Evolutionary conservation across 345 rosid species (phyloP).

Genomic region (Euphorbia lathyris): DNA sequence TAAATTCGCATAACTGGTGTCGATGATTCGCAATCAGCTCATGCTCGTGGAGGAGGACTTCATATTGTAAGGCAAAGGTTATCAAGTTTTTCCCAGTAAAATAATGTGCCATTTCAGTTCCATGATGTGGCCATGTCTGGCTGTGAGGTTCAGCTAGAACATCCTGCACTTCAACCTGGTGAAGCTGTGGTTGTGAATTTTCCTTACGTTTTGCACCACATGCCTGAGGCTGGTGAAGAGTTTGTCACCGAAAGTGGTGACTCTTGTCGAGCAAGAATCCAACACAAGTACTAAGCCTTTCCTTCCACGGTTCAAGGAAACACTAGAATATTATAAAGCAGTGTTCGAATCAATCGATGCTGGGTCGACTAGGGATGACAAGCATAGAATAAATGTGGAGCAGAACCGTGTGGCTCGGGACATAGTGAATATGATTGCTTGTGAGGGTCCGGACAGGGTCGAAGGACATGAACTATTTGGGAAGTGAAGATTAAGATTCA

Average conservation of each 20-base stretch:
- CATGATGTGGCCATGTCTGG: constrained; percentile 72
- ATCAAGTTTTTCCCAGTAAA: constrained; percentile 39
- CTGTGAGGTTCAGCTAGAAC: constrained; percentile 54
- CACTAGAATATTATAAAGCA: constrained; percentile 66
- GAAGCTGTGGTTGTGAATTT: constrained; percentile 85
- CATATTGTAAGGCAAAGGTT: constrained; percentile 62
- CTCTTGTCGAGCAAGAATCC: constrained; percentile 74
- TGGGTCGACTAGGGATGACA: constrained; percentile 52
- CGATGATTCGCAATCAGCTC: constrained; percentile 85
- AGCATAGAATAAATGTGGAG: constrained; percentile 67
- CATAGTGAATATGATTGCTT: constrained; percentile 84
- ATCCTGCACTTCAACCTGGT: constrained; percentile 55
- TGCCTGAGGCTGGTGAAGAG: constrained; percentile 93
- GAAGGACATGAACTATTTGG: constrained; percentile 76
- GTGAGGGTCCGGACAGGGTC: constrained; percentile 73
- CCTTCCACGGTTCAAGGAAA: constrained; percentile 54
- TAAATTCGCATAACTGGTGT: constrained; percentile 72
- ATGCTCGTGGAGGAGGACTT: constrained; percentile 95
- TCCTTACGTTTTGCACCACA: constrained; percentile 87
- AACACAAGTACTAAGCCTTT: constrained; percentile 80
- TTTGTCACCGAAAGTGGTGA: constrained; percentile 69
- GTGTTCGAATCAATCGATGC: constrained; percentile 81
- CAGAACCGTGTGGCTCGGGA: constrained; percentile 85
- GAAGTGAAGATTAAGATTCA: constrained; percentile 64
- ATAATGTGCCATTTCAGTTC: constrained; percentile 74